Evolutionary conservation across 768 basidiomycete species (phyloP).

Genomic region (Hygrophoropsis aurantiaca): DNA sequence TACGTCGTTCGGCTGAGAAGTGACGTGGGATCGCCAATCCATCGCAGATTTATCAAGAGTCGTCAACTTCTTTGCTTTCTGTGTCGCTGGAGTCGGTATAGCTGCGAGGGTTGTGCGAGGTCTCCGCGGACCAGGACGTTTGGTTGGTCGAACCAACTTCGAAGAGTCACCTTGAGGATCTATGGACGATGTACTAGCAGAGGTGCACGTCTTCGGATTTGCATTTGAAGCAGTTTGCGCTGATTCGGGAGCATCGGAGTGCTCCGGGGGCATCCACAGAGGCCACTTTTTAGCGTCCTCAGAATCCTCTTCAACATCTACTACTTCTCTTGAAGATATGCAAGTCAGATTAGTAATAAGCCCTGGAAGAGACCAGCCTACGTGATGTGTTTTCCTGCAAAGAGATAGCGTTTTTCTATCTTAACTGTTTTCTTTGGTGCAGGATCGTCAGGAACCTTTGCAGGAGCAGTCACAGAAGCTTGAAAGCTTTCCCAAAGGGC

Average conservation of each 20-base stretch:
- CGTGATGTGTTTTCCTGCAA: conserved; percentile 77
- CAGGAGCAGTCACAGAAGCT: conserved; percentile 44
- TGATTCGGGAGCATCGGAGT: conserved; percentile 5
- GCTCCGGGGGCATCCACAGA: conserved; percentile 37
- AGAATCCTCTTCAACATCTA: conserved; percentile 72
- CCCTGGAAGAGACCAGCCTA: conserved; percentile 37
- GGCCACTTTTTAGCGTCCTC: conserved; percentile 80
- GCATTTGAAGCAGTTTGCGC: conserved; percentile 6
- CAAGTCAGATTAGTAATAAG: conserved; percentile 5
- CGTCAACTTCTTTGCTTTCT: conserved; percentile 73
- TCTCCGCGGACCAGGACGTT: conserved; percentile 66
- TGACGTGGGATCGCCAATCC: conserved; percentile 78
- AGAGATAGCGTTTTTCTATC: conserved; percentile 67
- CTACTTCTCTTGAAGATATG: conserved; percentile 55
- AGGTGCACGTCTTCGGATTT: conserved; percentile 4
- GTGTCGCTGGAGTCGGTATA: conserved; percentile 45
- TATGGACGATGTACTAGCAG: background rate
- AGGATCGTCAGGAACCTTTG: conserved; percentile 13
- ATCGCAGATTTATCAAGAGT: conserved; percentile 85
- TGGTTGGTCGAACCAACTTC: conserved; percentile 16
- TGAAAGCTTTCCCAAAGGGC: conserved; percentile 70
- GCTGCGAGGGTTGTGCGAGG: conserved; percentile 56
- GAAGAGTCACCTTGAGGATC: background rate
- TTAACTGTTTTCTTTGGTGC: conserved; percentile 50
- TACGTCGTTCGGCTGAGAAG: conserved; percentile 40